These are phyloP conservation scores for Sclerotinia sclerotiorum DNA, from an alignment of 2,329 filamentous ascomycete species.

Conservation along the genomic window DNA sequence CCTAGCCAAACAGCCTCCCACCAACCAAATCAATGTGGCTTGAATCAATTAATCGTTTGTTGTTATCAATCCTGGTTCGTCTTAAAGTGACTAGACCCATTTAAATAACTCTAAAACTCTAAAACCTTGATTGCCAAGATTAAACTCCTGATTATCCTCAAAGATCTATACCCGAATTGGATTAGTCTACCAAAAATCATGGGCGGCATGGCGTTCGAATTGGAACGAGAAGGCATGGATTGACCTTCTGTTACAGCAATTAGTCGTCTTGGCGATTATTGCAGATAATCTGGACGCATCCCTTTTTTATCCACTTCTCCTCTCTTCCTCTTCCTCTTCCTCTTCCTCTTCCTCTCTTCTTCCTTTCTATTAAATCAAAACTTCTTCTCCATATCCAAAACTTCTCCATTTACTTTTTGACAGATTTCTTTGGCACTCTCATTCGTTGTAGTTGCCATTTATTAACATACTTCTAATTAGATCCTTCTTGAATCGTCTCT, in stretches of 20 bases:
- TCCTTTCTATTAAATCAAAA: constrained; percentile 4
- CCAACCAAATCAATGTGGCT: not conserved
- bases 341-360: not conserved
- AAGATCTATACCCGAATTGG: not conserved
- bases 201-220: not conserved
- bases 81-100: not conserved
- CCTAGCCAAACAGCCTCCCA: not conserved
- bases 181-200: not conserved
- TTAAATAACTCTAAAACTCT: constrained; percentile 9
- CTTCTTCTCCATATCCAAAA: constrained; percentile 13
- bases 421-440: constrained; percentile 24
- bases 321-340: not conserved
- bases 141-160: constrained; percentile 12
- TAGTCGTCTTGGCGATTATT: constrained; percentile 3
- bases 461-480: constrained; percentile 27
- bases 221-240: not conserved
- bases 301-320: not conserved
- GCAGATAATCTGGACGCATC: not conserved
- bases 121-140: constrained; percentile 18
- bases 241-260: not conserved
- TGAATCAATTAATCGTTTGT: not conserved
- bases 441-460: constrained; percentile 32
- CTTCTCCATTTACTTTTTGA: constrained; percentile 8
- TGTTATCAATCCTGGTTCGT: not conserved
- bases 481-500: constrained; percentile 28